Percentiles rank a stretch among this genome's conserved stretches.
Conservation (phyloP, 2,329 filamentous ascomycete species). For the Graphiopsis chlorocephala region DNA sequence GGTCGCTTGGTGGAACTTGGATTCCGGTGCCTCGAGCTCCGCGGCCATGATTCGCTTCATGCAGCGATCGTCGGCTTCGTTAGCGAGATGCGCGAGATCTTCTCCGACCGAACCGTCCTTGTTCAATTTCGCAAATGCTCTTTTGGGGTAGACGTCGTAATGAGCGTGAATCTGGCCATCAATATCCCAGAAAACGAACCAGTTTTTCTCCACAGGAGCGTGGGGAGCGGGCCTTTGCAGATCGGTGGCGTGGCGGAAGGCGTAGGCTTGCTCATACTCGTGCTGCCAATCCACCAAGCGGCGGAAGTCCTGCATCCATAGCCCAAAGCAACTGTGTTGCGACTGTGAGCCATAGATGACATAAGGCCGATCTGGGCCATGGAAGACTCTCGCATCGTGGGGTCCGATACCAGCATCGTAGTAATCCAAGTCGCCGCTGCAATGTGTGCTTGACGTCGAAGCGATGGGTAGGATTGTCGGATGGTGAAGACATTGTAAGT, state of each 20-base stretch:
- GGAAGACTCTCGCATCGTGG: conserved; percentile 59
- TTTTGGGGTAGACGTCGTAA: conserved; percentile 51
- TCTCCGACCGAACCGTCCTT: conserved; percentile 47
- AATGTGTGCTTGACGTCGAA: conserved; percentile 40
- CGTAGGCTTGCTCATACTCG: background rate
- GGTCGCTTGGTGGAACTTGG: conserved; percentile 57
- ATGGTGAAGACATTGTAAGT: conserved; percentile 43
- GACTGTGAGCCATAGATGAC: conserved; percentile 58
- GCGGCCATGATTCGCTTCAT: conserved; percentile 40
- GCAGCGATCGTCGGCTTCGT: conserved; percentile 45
- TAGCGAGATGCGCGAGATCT: conserved; percentile 45
- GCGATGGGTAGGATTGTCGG: conserved; percentile 48
- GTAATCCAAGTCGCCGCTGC: conserved; percentile 39
- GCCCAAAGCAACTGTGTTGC: conserved; percentile 54
- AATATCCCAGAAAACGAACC: conserved; percentile 60
- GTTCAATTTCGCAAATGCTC: conserved; percentile 49
- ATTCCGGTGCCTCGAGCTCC: background rate
- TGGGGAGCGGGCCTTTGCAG: conserved; percentile 51
- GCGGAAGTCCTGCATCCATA: conserved; percentile 56
- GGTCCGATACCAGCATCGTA: conserved; percentile 51
- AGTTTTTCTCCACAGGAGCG: conserved; percentile 58
- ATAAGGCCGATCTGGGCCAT: conserved; percentile 51
- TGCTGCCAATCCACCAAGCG: conserved; percentile 41
- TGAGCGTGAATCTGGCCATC: conserved; percentile 50
- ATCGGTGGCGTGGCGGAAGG: conserved; percentile 49